Conservation (phyloP, 768 basidiomycete genomes). For the Lactarius psammicola region DNA sequence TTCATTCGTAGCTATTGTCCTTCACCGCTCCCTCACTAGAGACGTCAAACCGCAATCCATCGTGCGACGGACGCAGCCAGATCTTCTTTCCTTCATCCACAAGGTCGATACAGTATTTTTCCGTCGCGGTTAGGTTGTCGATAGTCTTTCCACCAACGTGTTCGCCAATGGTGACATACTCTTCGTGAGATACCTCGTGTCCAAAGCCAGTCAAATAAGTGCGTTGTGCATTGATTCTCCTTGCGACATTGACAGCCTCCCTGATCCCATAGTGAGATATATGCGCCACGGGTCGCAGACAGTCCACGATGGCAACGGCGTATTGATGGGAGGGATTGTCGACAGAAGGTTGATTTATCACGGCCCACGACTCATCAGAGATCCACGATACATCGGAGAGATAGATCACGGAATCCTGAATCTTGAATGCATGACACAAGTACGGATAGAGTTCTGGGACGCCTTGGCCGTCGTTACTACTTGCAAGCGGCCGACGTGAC, state of each 20-base stretch:
- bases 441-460: conserved; percentile 51
- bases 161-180: conserved; percentile 66
- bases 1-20: conserved; percentile 51
- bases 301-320: conserved; percentile 73
- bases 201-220: conserved; percentile 76
- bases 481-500: conserved; percentile 13
- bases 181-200: conserved; percentile 76
- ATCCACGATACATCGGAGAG: conserved; percentile 82
- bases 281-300: conserved; percentile 61
- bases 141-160: conserved; percentile 41
- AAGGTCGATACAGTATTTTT: conserved; percentile 44
- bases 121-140: conserved; percentile 36
- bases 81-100: conserved; percentile 47
- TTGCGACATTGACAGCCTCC: conserved; percentile 55
- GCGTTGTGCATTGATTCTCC: conserved; percentile 54
- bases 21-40: conserved; percentile 40
- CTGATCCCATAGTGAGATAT: conserved; percentile 80
- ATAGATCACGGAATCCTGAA: conserved; percentile 67
- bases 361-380: conserved; percentile 66
- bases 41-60: conserved; percentile 63
- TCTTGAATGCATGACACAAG: conserved; percentile 65
- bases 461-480: conserved; percentile 9
- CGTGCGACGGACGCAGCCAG: conserved; percentile 74
- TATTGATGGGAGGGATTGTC: conserved; percentile 35
- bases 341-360: conserved; percentile 39